Evolutionary conservation across 371 early-diverging fungal species (phyloP), one percentile per base, ranked within the genome.

Genomic region (Mucor racemosus): DNA sequence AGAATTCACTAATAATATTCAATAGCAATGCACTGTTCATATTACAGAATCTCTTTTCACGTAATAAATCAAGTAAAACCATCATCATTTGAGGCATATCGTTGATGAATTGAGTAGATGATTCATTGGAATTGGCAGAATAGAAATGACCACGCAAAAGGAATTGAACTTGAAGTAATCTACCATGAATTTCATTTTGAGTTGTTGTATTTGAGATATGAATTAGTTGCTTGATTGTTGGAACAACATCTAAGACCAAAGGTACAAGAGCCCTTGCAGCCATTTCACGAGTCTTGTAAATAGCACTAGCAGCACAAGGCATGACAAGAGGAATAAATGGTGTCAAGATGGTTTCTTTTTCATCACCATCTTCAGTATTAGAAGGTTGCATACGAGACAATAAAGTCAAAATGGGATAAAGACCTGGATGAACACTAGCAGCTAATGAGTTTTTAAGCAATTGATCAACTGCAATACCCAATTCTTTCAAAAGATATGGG

Each of bases 201-300:
- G 76, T 72, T 1, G 66, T 44, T 0, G 66, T 54, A 21, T 68
- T 36, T 10, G 68, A 58, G 19, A 73, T 59, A 13, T 60, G 39
- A 31, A 78, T 17, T 4, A 85, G 38, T 35, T 76, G 66, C 36
- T 54, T 46, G 10, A 87, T 71, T 10, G 76, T 78, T 21, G 69
- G 67, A 8, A 87, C 68, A 15, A 91, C 66, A 44, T 88, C 81
- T 19, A 69, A 39, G 4, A 95, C 77, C 65, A 95, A 70, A 3
- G 95, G 89, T 1, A 90, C 92, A 31, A 92, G 74, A 0, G 95
- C 94, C 39, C 93, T 82, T 0, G 94, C 93, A 0, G 95, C 89
- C 88, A 95, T 93, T 68, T 94, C 95, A 54, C 95, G 84, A 0
- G 92, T 93, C 80, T 91, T 93, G 77, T 82, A 92, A 42, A 94